phyloP scores from a whole-genome alignment of 2,329 filamentous ascomycete species.

The Alternaria metachromatica region DNA sequence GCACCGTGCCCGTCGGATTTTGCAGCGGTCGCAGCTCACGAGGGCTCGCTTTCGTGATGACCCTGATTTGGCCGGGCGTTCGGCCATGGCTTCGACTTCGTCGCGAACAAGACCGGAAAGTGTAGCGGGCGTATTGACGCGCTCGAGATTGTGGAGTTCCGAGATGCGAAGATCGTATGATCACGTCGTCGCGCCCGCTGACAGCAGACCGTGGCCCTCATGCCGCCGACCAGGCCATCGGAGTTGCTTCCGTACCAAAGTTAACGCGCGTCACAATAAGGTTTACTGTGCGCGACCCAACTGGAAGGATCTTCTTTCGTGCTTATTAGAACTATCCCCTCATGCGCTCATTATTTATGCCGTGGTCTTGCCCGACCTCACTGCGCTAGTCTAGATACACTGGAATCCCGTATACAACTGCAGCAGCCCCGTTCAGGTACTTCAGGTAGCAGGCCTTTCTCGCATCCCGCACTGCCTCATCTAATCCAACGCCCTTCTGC shows the following conservation, averaged over 20 bases:
- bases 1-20: slow-evolving; percentile 37
- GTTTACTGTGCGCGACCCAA: neutral
- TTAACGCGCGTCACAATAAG: slow-evolving; percentile 1
- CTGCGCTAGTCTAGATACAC: slow-evolving; percentile 69
- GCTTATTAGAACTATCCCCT: neutral
- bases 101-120: neutral
- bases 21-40: slow-evolving; percentile 42
- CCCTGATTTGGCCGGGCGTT: slow-evolving; percentile 25
- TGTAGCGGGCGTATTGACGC: neutral
- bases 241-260: slow-evolving; percentile 11
- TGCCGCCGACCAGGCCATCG: slow-evolving; percentile 1
- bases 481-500: slow-evolving; percentile 58
- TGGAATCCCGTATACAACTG: slow-evolving; percentile 93
- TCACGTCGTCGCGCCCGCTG: neutral
- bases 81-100: slow-evolving; percentile 13
- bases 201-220: slow-evolving; percentile 1
- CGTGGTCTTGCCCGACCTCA: neutral
- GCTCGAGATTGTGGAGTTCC: slow-evolving; percentile 10
- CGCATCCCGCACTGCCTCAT: slow-evolving; percentile 80
- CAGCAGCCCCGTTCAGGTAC: slow-evolving; percentile 92
- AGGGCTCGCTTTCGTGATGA: slow-evolving; percentile 37
- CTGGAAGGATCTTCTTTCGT: neutral
- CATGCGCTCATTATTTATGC: neutral
- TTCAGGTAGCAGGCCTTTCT: slow-evolving; percentile 81
- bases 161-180: slow-evolving; percentile 1